Evolutionary conservation across 1,284 basidiomycete species (phyloP), one percentile per base, ranked within the genome.

Genomic region (Exobasidium rhododendri): DNA sequence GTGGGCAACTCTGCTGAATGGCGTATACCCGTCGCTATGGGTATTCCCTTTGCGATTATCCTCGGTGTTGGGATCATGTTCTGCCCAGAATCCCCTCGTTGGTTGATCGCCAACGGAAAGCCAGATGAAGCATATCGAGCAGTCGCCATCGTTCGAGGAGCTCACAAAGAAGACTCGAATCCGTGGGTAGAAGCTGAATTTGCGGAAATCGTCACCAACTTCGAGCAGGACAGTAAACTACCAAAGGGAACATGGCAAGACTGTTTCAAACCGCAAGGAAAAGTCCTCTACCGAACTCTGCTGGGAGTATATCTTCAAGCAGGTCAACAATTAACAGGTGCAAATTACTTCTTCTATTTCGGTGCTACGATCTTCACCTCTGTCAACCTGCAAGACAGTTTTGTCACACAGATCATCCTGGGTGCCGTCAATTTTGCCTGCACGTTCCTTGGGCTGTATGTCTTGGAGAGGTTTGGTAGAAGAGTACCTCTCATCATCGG

Each of bases 241-340:
- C 17, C 51, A 26, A 20, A 67, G 20, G 66, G 68, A 29, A 59
- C 61, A 45, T 78, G 73, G 73, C 11, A 70, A 43, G 77, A 73
- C 56, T 79, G 77, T 65, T 78, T 79, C 73, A 61, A 65, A 35
- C 56, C 58, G 5, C 31, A 62, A 32, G 56, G 73, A 59, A 75
- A 73, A 65, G 70, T 73, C 2, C 70, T 78, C 26, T 76, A 79
- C 68, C 71, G 77, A 22, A 79, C 77, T 2, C 51, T 78, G 0
- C 69, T 79, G 40, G 83, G 87, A 55, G 87, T 89, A 85, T 73
- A 83, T 1, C 81, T 90, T 13, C 89, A 90, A 79, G 85, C 84
- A 62, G 83, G 89, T 62, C 89, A 90, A 78, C 88, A 90, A 73
- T 84, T 90, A 40, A 90, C 89, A 0, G 89, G 89, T 24, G 83